Base-by-base conservation (phyloP, 441 rosid species). In the Dalechampia spathulata region DNA sequence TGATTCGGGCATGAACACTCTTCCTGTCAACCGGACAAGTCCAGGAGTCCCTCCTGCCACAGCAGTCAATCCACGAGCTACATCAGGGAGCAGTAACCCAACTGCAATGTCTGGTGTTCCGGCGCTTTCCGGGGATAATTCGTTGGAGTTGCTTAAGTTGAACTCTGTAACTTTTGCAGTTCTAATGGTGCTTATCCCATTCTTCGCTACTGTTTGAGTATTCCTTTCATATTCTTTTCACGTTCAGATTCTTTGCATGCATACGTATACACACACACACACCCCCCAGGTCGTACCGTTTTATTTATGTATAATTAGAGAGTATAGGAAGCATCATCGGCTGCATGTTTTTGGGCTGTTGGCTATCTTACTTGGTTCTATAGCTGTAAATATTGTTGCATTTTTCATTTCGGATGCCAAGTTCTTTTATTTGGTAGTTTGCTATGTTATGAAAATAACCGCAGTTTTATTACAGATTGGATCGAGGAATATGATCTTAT, bases 61-160 rank as follows among this genome's bases (percentile, higher is more conserved):
- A 46, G 79, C 92, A 30, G 69, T 80, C 32, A 72, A 80, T 1
- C 99, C 99, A 3, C 72, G 77, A 77, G 92, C 86, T 48, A 78
- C 81, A 5, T 46, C 78, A 34, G 70, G 74, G 28, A 58, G 57
- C 14, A 17, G 17, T 23, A 32, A 64, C 37, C 44, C 21, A 27
- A 37, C 74, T 26, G 12, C 25, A 8, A 32, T 0, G 26, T 9
- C 79, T 20, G 70, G 58, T 0, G 67, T 63, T 32, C 48, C 78
- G 2, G 55, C 81, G 7, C 64, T 78, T 52, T 5, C 48, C 13
- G 57, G 57, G 19, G 71, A 37, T 36, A 50, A 55, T 44, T 72
- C 87, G 2, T 30, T 62, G 4, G 68, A 43, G 21, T 47, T 58
- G 37, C 40, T 62, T 5, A 69, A 43, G 26, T 48, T 58, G 32